Evolutionary conservation across 139 green algal species (phyloP), one percentile per base, ranked within the genome.

Genomic region (Chlamydomonas sphaeroides): DNA sequence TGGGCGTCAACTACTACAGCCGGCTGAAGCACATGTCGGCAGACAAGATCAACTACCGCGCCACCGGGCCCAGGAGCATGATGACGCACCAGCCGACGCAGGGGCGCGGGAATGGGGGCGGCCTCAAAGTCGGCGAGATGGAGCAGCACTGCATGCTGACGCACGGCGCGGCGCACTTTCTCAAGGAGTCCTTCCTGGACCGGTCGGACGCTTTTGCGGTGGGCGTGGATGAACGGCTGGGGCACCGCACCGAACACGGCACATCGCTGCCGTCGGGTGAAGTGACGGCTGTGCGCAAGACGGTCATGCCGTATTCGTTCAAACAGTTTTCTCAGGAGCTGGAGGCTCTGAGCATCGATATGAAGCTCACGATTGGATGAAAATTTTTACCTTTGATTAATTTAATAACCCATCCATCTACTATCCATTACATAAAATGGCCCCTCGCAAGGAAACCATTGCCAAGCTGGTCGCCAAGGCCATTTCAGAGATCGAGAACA

Each of bases 71-170:
- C 4, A 56, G 87, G 1, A 79, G 89, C 84, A 87, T 89, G 26
- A 65, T 93, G 26, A 95, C 91, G 23, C 57, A 87, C 30, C 91
- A 95, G 80, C 91, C 91, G 10, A 79, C 85, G 69, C 88, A 91
- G 78, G 91, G 91, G 7, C 78, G 91, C n/a, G 66, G 4, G 4
- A 72, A 51, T 6, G 39, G 35, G 18, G 92, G 92, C 61, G 92
- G 92, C 2, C 85, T 95, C 57, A 86, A 89, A n/a, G 90, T 95
- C 45, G 91, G 91, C 11, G 92, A 95, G 85, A 95, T 95, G 92
- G 92, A 95, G 83, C 51, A 80, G 35, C 83, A 94, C 74, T 91
- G 84, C 30, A 51, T 84, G 35, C 30, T 83, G 3, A 42, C 84
- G 25, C 76, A 88, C 56, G 84, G 84, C 21, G 8, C 56, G 20